Evolutionary conservation across 2,329 filamentous ascomycete genomes (phyloP).

Genomic region (Trichophaea hybrida): DNA sequence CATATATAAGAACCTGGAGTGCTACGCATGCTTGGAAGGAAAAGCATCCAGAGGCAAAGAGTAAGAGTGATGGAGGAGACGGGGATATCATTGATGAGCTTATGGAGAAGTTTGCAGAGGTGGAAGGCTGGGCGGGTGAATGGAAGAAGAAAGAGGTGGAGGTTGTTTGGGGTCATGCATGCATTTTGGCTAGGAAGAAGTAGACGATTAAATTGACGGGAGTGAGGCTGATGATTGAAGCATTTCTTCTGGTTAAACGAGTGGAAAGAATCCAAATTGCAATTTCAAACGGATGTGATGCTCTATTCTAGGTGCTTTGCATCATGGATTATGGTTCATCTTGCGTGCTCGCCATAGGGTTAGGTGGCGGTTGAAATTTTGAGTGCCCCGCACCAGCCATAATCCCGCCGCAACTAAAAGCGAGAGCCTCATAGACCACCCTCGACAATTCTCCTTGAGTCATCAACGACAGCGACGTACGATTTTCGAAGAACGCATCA

Average conservation of each 20-base stretch:
- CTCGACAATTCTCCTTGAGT: not conserved
- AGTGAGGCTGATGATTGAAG: not conserved
- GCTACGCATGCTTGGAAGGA: constrained; percentile 44
- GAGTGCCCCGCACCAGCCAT: too few relatives aligned
- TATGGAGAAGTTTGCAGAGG: constrained; percentile 43
- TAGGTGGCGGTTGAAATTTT: too few relatives aligned
- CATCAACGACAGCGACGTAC: not conserved
- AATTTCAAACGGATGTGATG: too few relatives aligned
- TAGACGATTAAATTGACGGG: not conserved
- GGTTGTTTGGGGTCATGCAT: constrained; percentile 47
- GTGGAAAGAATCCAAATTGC: not conserved
- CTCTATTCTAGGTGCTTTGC: too few relatives aligned
- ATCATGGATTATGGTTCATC: too few relatives aligned
- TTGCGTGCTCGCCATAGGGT: too few relatives aligned
- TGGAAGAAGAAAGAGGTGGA: constrained; percentile 44
- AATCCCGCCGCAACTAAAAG: too few relatives aligned
- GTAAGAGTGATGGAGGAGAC: constrained; percentile 40
- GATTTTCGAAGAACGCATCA: not conserved
- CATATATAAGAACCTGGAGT: constrained; percentile 49
- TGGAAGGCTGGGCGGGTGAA: constrained; percentile 31
- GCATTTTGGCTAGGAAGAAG: constrained; percentile 42
- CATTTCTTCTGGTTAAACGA: not conserved
- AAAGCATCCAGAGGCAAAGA: constrained; percentile 38
- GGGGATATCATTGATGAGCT: constrained; percentile 50
- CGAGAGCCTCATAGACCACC: not conserved